Percentiles rank a stretch among this genome's conserved stretches.
These are phyloP conservation scores for Trametes sanguinea DNA, from an alignment of 768 basidiomycete genomes.

Conservation along the genomic window DNA sequence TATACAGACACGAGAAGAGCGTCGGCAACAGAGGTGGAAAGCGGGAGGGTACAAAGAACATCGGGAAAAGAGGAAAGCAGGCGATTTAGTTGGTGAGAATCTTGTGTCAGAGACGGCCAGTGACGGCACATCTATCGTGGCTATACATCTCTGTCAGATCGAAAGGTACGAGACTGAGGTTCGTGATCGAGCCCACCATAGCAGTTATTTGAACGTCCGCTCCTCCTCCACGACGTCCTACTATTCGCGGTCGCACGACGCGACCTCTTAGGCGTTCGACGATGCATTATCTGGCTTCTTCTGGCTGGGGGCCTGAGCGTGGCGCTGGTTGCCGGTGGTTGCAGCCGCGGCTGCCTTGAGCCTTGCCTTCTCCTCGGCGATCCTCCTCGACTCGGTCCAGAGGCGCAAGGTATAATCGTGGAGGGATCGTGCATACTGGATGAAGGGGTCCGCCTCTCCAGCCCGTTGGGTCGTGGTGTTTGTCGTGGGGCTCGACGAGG, in stretches of 20 bases:
- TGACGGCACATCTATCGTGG: too few species aligned
- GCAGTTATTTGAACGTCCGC: too few species aligned
- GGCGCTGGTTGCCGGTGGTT: slow-evolving; percentile 4
- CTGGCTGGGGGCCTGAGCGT: background rate
- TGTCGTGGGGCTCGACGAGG: background rate
- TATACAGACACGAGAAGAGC: slow-evolving; percentile 11
- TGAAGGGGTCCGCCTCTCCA: slow-evolving; percentile 35
- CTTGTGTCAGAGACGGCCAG: too few species aligned
- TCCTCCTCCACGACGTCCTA: background rate
- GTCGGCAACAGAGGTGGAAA: slow-evolving; percentile 7
- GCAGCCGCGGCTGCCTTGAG: slow-evolving; percentile 19
- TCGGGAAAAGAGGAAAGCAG: background rate
- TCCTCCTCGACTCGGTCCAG: slow-evolving; percentile 66
- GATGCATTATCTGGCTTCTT: slow-evolving; percentile 18
- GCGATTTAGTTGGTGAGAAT: background rate
- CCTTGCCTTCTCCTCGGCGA: slow-evolving; percentile 49
- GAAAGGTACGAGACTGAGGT: too few species aligned
- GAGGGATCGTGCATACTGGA: slow-evolving; percentile 61
- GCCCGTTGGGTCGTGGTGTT: slow-evolving; percentile 1
- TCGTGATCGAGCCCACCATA: too few species aligned
- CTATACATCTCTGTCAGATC: too few species aligned
- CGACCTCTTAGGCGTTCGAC: background rate
- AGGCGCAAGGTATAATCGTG: slow-evolving; percentile 67
- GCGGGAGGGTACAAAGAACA: background rate
- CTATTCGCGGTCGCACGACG: background rate